These are phyloP conservation scores for Candida vaughaniae DNA, from an alignment of 805 yeast species.

Conservation along the genomic window DNA sequence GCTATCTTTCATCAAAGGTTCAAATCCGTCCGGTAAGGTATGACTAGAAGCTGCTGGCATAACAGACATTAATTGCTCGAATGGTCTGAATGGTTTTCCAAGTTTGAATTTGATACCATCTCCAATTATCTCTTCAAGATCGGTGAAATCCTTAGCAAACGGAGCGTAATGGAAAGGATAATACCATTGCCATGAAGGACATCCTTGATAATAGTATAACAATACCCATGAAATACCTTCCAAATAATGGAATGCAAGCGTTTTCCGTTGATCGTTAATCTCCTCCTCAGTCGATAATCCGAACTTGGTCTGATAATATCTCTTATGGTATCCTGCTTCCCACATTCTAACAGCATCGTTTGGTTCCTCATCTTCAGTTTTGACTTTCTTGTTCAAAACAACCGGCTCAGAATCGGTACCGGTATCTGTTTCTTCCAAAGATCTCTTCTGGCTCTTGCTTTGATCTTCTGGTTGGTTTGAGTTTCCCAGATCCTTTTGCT, in stretches of 20 bases:
- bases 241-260: slow-evolving; percentile 70
- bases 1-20: slow-evolving; percentile 76
- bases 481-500: slow-evolving; percentile 18
- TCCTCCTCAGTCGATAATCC: slow-evolving; percentile 53
- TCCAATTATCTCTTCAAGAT: slow-evolving; percentile 46
- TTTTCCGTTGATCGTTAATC: slow-evolving; percentile 51
- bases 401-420: slow-evolving; percentile 14
- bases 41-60: slow-evolving; percentile 92
- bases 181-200: slow-evolving; percentile 98
- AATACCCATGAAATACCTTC: slow-evolving; percentile 98
- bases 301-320: slow-evolving; percentile 82
- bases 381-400: slow-evolving; percentile 12
- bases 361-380: slow-evolving; percentile 16
- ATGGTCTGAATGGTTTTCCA: slow-evolving; percentile 86
- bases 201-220: slow-evolving; percentile 92
- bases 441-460: slow-evolving; percentile 21
- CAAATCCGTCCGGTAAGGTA: slow-evolving; percentile 75
- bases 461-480: slow-evolving; percentile 1
- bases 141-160: slow-evolving; percentile 82
- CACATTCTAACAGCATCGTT: slow-evolving; percentile 62
- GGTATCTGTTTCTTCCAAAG: slow-evolving; percentile 40
- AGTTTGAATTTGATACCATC: slow-evolving; percentile 53
- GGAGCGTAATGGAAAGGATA: slow-evolving; percentile 98
- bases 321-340: slow-evolving; percentile 82
- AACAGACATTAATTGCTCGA: slow-evolving; percentile 92